Base-by-base conservation (phyloP, 345 rosid genomes). In the Brassica incana region DNA sequence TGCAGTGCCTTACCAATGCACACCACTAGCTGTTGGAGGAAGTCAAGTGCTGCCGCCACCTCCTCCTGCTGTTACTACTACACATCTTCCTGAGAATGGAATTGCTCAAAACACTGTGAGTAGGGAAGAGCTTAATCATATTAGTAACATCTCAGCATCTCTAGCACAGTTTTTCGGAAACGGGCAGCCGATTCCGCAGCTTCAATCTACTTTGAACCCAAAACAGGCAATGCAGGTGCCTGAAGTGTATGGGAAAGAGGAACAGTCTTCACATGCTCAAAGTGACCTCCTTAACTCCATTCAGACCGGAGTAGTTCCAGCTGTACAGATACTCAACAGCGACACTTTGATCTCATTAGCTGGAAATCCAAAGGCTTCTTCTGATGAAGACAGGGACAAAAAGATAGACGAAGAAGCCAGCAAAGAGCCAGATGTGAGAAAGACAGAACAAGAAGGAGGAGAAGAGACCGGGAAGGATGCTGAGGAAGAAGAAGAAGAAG, bases 101-200 rank as follows among this genome's bases (percentile, higher is more conserved):
- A 80, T 38, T 76, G 63, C 82, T 81, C 86, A 85, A 80, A 84
- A 77, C 82, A 70, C 52, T 71, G 92, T 85, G 70, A 86, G 87
- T 70, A 82, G 84, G 73, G 94, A 86, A 68, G 89, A 86, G 62
- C 84, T 88, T 25, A 81, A 82, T 72, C 87, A 88, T 76, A 85
- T 92, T 76, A 85, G 85, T 73, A 85, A 85, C 81, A 82, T 93
- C 81, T 87, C 94, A 38, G 90, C 91, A 62, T 88, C 97, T 85
- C 81, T 95, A 77, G 95, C 86, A 56, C 93, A 90, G 86, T 73
- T 89, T 40, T 86, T 93, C 69, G 96, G 88, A 60, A 89, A 88
- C 35, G 88, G 93, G 77, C 90, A 89, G 83, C 91, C 90, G 72
- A 88, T 87, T 80, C 85, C 97, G n/a, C 88, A 88, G 30, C 88